Evolutionary conservation across 1,139 yeast species (phyloP).

Genomic region (Blastobotrys persicus): DNA sequence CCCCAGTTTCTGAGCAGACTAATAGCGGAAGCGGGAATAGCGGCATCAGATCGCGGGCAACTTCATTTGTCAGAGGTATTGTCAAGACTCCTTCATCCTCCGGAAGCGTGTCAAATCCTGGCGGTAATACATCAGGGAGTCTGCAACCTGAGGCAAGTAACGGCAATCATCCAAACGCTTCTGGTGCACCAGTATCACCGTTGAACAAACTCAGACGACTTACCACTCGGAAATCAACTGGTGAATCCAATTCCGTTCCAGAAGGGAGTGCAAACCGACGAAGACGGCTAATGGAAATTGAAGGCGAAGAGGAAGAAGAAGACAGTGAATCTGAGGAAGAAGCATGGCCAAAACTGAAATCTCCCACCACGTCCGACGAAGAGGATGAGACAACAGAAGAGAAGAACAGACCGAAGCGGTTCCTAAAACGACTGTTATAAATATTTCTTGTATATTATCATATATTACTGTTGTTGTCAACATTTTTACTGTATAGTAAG

Average conservation of each 20-base stretch:
- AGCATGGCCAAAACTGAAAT: constrained; percentile 4
- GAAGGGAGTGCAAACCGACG: neutral
- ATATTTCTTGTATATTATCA: neutral
- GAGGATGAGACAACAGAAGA: neutral
- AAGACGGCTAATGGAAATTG: neutral
- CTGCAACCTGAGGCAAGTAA: neutral
- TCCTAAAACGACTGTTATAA: constrained; percentile 1
- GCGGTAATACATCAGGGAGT: neutral
- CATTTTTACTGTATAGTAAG: too few species aligned
- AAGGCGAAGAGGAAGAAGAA: constrained; percentile 5
- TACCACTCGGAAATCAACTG: constrained; percentile 5
- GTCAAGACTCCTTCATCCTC: constrained; percentile 5
- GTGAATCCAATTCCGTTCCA: neutral
- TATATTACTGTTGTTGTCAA: too few species aligned
- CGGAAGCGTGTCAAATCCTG: neutral
- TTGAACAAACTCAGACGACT: constrained; percentile 11
- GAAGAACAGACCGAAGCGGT: neutral
- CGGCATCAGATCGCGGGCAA: constrained; percentile 17
- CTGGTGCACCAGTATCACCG: constrained; percentile 4
- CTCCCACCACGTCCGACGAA: neutral
- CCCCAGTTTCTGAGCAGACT: neutral
- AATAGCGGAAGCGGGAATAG: neutral
- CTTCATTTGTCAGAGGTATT: constrained; percentile 19
- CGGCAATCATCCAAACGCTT: neutral
- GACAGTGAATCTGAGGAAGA: constrained; percentile 7